Evolutionary conservation across 805 yeast genomes (phyloP).

Genomic region (Zygosaccharomyces kombuchaensis): DNA sequence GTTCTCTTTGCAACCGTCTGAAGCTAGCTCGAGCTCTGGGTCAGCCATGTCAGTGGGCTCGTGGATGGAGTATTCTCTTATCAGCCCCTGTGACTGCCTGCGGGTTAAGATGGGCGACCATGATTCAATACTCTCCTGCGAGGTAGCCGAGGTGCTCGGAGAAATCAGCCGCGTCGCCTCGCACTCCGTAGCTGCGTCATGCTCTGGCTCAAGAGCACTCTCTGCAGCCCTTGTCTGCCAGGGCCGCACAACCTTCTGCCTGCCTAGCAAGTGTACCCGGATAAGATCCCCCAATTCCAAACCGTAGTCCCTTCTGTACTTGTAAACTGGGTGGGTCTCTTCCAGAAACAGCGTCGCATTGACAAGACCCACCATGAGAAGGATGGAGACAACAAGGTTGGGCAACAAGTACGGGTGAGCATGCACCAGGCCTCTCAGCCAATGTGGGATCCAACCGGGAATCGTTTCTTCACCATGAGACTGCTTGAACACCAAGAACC

Average conservation of each 20-base stretch:
- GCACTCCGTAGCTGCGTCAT: neutral
- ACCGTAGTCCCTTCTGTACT: constrained; percentile 42
- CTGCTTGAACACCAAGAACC: constrained; percentile 46
- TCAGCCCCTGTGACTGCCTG: constrained; percentile 32
- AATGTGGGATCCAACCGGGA: constrained; percentile 14
- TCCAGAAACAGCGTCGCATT: constrained; percentile 46
- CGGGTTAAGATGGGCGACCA: constrained; percentile 28
- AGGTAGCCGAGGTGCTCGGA: constrained; percentile 10
- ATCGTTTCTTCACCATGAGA: constrained; percentile 29
- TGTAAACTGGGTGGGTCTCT: constrained; percentile 45
- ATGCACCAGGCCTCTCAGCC: constrained; percentile 31
- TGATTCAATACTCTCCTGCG: constrained; percentile 28
- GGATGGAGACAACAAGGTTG: constrained; percentile 43
- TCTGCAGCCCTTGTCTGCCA: constrained; percentile 19
- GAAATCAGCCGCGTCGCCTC: constrained; percentile 18
- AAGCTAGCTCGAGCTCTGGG: constrained; percentile 8
- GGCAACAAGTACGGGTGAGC: constrained; percentile 50
- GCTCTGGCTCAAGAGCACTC: neutral
- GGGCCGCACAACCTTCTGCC: constrained; percentile 25
- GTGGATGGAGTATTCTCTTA: constrained; percentile 33
- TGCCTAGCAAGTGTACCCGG: constrained; percentile 16
- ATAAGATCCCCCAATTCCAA: constrained; percentile 42
- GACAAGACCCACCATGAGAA: constrained; percentile 37
- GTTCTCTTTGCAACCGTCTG: constrained; percentile 22
- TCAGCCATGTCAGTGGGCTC: constrained; percentile 30